A percentile compares a stretch with the other conserved stretches of the same genome.
Evolutionary conservation across 208 protist species (phyloP).

Genomic region (Leishmania gerbilli): DNA sequence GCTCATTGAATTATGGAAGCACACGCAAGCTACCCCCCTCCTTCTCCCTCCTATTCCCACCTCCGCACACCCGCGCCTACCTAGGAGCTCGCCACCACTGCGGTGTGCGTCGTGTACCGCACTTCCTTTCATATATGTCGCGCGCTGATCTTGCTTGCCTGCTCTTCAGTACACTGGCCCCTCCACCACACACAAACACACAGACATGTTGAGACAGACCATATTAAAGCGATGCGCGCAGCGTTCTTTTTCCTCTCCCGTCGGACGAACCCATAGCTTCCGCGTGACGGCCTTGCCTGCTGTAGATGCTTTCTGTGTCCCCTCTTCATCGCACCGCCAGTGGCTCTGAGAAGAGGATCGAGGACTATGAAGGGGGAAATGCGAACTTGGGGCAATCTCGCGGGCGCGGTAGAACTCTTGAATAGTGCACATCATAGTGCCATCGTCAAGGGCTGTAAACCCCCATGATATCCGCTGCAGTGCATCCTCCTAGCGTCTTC

Average conservation of each 20-base stretch:
- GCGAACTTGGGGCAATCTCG: not conserved
- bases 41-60: no score
- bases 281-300: not conserved
- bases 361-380: not conserved
- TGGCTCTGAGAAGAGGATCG: not conserved
- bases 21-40: not conserved
- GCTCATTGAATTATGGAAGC: not conserved
- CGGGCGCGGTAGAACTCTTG: not conserved
- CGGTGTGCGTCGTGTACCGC: not conserved
- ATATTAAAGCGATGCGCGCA: not conserved
- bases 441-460: not conserved
- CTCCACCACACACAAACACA: not conserved
- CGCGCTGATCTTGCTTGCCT: not conserved
- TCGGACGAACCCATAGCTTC: not conserved
- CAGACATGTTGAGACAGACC: not conserved
- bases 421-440: not conserved
- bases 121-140: not conserved
- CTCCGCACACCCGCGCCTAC: not conserved
- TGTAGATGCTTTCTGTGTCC: not conserved
- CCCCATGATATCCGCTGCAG: not conserved
- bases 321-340: not conserved
- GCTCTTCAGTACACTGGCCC: not conserved
- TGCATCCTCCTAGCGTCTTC: not conserved
- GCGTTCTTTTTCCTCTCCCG: not conserved
- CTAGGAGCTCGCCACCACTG: not conserved